Base-by-base conservation (phyloP, 2,329 filamentous ascomycete genomes). In the Hypoxylon sp. region DNA sequence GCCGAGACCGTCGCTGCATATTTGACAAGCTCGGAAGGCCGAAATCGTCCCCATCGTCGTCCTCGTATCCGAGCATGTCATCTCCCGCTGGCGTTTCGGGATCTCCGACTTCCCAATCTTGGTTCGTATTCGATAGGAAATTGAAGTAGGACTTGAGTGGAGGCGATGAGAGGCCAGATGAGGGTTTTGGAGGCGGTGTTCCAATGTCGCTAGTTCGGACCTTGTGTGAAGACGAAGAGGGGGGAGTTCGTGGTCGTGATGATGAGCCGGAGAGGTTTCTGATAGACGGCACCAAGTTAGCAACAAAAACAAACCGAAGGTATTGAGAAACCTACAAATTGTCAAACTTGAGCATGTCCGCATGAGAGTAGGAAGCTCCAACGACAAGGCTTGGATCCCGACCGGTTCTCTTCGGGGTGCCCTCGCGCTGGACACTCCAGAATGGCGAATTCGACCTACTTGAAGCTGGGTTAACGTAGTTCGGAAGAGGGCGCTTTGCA, bases 331-430 rank as follows among this genome's bases (percentile, higher is more conserved):
- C 28, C 39, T 85, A 95, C 92, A 94, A 72, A 26, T 89, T 87
- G 74, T 93, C 92, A 74, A 94, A 91, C 78, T 94, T 97, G 72
- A 97, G 84, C 75, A 97, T 92, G 79, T 98, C 94, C 26, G 94
- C 92, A 79, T 99, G 95, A 13, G 95, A 98, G 77, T 99, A 99
- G 47, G 94, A 91, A 59, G 95, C 95, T 70, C 95, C 95, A 62
- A 98, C 91, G 34, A 99, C 91, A 65, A 94, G 86, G 73, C 83
- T 87, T 52, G 88, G 80, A 71, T 91, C 89, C 75, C 86, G 84
- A 53, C 81, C 76, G 71, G 81, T 79, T 72, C 83, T 85, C 75
- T 85, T 88, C 34, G 83, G 78, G 17, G 81, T 79, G 59, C 79
- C 77, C 62, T 86, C 79, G 81, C 82, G 79, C 76, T 81, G 79